phyloP scores from a whole-genome alignment of 495 filamentous ascomycete species.

The Friedmanniomyces endolithicus region DNA sequence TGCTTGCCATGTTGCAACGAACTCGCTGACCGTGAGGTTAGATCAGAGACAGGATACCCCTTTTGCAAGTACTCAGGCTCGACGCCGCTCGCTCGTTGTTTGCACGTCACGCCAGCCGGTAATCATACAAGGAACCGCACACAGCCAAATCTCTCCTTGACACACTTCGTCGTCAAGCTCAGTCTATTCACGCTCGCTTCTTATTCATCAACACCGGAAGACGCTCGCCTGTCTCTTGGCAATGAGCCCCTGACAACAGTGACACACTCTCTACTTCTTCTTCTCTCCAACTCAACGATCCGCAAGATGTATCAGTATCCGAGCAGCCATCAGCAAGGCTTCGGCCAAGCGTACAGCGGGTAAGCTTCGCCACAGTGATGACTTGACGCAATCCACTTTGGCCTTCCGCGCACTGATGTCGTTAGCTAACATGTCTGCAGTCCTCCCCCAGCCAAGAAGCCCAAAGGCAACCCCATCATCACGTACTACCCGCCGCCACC shows the following conservation, averaged over 20 bases:
- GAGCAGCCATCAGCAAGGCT: neutral
- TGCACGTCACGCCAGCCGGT: neutral
- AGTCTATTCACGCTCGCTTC: neutral
- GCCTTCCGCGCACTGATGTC: neutral
- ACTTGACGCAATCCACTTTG: no score
- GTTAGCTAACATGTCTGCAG: neutral
- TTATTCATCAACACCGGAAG: neutral
- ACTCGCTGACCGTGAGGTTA: neutral
- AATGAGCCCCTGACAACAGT: neutral
- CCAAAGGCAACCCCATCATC: conserved; percentile 31
- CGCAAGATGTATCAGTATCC: neutral
- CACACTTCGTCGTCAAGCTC: neutral
- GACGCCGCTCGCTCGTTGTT: neutral
- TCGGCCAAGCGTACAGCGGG: neutral
- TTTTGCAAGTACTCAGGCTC: neutral
- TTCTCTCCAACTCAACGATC: neutral
- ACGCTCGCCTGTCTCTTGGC: neutral
- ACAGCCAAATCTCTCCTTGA: neutral
- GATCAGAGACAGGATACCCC: neutral
- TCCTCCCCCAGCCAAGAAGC: conserved; percentile 23
- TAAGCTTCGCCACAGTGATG: neutral
- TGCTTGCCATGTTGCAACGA: neutral
- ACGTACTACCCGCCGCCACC: conserved; percentile 32
- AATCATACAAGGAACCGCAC: neutral
- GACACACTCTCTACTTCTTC: neutral